Percentiles rank a stretch among this genome's conserved stretches.
Evolutionary conservation across 225 moss, liverwort and hornwort species (phyloP).

Genomic region (Bryoerythrophyllum caledonicum): DNA sequence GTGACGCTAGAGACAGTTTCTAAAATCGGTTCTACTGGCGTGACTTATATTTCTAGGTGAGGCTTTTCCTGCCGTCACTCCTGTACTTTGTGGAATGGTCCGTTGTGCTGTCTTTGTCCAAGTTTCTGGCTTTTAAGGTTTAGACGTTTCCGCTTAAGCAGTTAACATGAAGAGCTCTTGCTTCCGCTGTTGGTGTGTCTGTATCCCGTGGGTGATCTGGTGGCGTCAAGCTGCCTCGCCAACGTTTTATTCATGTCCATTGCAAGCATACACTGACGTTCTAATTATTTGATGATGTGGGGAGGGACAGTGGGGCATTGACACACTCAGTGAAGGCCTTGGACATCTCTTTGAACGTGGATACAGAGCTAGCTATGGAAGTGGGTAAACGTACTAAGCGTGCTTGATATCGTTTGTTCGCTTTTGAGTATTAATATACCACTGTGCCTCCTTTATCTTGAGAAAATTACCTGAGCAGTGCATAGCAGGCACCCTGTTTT

Average conservation of each 20-base stretch:
- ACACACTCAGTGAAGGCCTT: slow-evolving; percentile 83
- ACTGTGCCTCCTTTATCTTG: neutral
- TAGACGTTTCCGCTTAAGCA: slow-evolving; percentile 3
- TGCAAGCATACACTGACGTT: slow-evolving; percentile 22
- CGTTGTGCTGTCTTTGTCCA: slow-evolving; percentile 9
- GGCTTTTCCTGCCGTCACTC: neutral
- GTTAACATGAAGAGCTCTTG: neutral
- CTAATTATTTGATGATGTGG: slow-evolving; percentile 21
- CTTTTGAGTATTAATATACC: slow-evolving; percentile 12
- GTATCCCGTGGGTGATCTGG: slow-evolving; percentile 1
- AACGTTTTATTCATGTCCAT: slow-evolving; percentile 1
- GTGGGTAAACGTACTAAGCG: slow-evolving; percentile 61
- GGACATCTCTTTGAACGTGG: slow-evolving; percentile 77
- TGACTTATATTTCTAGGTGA: slow-evolving; percentile 84
- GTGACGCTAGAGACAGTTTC: slow-evolving; percentile 77
- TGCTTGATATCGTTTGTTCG: slow-evolving; percentile 28
- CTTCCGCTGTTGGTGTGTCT: neutral
- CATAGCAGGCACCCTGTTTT: neutral
- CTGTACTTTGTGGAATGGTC: neutral
- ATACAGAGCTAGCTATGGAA: slow-evolving; percentile 55
- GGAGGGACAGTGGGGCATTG: slow-evolving; percentile 60
- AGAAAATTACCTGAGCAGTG: neutral
- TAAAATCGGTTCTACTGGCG: slow-evolving; percentile 80
- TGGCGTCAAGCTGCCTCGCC: slow-evolving; percentile 1
- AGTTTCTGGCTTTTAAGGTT: slow-evolving; percentile 16